These are phyloP conservation scores for Neospermospora avenae DNA, from an alignment of 2,329 filamentous ascomycete genomes.

Conservation along the genomic window DNA sequence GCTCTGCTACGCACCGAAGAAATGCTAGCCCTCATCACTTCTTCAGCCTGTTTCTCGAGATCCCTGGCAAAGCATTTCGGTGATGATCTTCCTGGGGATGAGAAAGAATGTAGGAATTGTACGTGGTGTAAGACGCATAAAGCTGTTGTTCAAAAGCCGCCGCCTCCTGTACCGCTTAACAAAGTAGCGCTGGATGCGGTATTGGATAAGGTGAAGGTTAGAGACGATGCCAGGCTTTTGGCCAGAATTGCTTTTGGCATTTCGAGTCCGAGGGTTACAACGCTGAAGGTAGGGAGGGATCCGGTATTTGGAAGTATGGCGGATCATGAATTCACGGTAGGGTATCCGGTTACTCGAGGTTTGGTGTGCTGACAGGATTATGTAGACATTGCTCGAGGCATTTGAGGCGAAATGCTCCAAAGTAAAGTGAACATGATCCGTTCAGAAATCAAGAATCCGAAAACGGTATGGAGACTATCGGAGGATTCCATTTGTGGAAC, in stretches of 20 bases:
- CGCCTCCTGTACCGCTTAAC: constrained; percentile 41
- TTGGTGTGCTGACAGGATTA: not conserved
- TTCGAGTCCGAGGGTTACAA: constrained; percentile 50
- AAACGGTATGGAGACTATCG: no score
- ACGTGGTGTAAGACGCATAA: constrained; percentile 45
- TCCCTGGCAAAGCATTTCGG: constrained; percentile 56
- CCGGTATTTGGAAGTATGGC: constrained; percentile 51
- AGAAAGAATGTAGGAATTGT: constrained; percentile 52
- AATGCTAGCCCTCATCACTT: constrained; percentile 53
- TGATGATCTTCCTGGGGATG: constrained; percentile 45
- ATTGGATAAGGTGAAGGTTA: constrained; percentile 42
- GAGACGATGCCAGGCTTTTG: constrained; percentile 57
- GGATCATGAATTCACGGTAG: constrained; percentile 51
- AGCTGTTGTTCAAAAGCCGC: constrained; percentile 39
- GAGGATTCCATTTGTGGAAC: no score
- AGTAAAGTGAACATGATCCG: not conserved
- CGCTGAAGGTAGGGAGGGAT: constrained; percentile 45
- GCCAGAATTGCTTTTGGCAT: constrained; percentile 62
- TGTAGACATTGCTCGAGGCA: not conserved
- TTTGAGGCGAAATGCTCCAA: not conserved
- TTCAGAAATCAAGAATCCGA: no score
- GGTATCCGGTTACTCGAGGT: constrained; percentile 13
- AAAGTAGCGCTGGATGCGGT: constrained; percentile 41
- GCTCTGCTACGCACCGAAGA: constrained; percentile 49
- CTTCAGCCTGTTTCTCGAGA: constrained; percentile 47